These are phyloP conservation scores for Tetracentron sinense DNA, from an alignment of 164 flowering plant species.

Conservation along the genomic window DNA sequence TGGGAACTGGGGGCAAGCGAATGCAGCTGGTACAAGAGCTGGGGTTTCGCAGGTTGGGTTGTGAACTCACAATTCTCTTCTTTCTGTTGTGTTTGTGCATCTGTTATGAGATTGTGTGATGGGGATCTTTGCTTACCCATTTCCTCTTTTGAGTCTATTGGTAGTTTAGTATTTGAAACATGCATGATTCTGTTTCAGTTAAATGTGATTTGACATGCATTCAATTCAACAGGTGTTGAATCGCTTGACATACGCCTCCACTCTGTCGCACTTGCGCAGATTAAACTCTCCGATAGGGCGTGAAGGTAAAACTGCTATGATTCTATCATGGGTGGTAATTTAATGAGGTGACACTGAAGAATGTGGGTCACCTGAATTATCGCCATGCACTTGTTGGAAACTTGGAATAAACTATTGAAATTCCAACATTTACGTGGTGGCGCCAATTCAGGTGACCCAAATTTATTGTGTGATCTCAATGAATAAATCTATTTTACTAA, in stretches of 20 bases:
- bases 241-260: constrained; percentile 93
- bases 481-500: no score
- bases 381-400: no score
- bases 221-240: constrained; percentile 61
- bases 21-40: constrained; percentile 98
- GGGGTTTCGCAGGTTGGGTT: constrained; percentile 97
- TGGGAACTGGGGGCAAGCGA: constrained; percentile 97
- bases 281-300: constrained; percentile 98
- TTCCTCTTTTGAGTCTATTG: neutral
- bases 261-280: constrained; percentile 89
- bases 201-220: neutral
- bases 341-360: no score
- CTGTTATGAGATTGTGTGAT: neutral
- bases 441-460: no score
- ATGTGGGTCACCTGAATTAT: no score
- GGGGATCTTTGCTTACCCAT: neutral
- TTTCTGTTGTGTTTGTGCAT: neutral
- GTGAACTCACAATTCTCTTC: no score
- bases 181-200: neutral
- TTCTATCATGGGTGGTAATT: no score
- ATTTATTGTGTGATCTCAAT: no score
- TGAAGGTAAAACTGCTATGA: constrained; percentile 63
- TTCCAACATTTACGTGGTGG: no score
- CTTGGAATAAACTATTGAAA: no score
- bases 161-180: neutral